Conservation (phyloP, 192 early-diverging fungal genomes). For the Allomyces macrogynus region DNA sequence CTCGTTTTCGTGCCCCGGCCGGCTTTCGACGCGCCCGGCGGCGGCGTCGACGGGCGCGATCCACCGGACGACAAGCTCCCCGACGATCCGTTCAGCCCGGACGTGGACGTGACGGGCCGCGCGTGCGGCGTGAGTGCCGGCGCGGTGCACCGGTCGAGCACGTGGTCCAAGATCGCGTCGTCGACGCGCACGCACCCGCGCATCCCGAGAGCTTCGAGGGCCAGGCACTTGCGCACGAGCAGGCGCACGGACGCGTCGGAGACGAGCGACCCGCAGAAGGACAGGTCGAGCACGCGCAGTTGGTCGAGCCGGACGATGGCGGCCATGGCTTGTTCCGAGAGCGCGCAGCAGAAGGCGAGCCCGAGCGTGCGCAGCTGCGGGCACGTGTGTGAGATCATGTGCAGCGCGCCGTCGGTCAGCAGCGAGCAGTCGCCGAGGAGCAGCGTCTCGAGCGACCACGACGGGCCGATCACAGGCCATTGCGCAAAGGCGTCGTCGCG, state of each 20-base stretch:
- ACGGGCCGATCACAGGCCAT: neutral
- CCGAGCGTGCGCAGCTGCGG: neutral
- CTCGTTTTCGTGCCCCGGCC: no score
- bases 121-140: no score
- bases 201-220: neutral
- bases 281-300: neutral
- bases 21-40: no score
- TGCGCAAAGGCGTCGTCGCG: slow-evolving; percentile 1
- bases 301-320: neutral
- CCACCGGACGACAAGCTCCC: no score
- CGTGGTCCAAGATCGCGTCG: neutral
- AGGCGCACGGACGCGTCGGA: neutral
- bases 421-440: neutral
- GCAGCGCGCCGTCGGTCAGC: neutral
- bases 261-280: neutral
- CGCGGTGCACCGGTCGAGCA: neutral
- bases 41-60: no score
- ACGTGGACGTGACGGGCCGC: no score
- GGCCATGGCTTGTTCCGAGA: neutral
- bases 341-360: neutral
- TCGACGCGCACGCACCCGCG: neutral
- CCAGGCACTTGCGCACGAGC: neutral
- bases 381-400: neutral
- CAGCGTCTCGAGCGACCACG: neutral
- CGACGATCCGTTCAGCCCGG: no score